phyloP scores from a whole-genome alignment of 2,329 filamentous ascomycete genomes.

The Phialocephala subalpina region DNA sequence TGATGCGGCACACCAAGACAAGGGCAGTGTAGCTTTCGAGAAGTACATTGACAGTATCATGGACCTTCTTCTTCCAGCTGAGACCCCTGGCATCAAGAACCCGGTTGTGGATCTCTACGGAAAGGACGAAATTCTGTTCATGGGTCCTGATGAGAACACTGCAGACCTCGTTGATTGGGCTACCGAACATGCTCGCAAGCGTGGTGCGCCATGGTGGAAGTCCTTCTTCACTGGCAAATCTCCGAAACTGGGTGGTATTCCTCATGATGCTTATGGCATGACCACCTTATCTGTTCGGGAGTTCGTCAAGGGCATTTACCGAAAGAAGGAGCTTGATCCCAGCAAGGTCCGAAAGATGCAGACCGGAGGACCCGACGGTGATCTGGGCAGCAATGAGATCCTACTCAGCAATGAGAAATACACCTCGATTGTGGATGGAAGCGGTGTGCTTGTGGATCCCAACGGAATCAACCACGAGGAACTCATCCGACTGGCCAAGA shows the following conservation, averaged over 20 bases:
- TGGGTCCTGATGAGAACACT: slow-evolving; percentile 99
- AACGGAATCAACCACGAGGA: slow-evolving; percentile 87
- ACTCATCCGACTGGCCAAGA: slow-evolving; percentile 83
- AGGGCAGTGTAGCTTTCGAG: slow-evolving; percentile 90
- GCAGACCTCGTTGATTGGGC: slow-evolving; percentile 98
- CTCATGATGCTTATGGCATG: slow-evolving; percentile 97
- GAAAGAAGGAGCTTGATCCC: slow-evolving; percentile 91
- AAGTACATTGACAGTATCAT: slow-evolving; percentile 99
- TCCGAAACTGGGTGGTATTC: slow-evolving; percentile 93
- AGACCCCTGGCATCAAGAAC: slow-evolving; percentile 97
- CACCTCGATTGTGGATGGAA: slow-evolving; percentile 93
- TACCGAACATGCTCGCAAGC: slow-evolving; percentile 88
- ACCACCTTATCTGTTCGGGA: slow-evolving; percentile 96
- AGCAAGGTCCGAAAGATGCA: slow-evolving; percentile 90
- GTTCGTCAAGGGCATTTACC: slow-evolving; percentile 96
- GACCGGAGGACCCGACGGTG: slow-evolving; percentile 95
- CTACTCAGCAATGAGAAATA: slow-evolving; percentile 96
- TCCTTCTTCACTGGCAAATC: slow-evolving; percentile 99
- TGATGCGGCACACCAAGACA: slow-evolving; percentile 93
- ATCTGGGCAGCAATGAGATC: slow-evolving; percentile 97
- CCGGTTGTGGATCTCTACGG: slow-evolving; percentile 95
- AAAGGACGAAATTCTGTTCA: slow-evolving; percentile 96
- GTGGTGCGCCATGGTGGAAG: slow-evolving; percentile 98
- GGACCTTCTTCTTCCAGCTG: slow-evolving; percentile 88
- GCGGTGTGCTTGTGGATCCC: slow-evolving; percentile 92